Evolutionary conservation across 805 yeast genomes (phyloP).

Genomic region (Priceomyces melissophilus): DNA sequence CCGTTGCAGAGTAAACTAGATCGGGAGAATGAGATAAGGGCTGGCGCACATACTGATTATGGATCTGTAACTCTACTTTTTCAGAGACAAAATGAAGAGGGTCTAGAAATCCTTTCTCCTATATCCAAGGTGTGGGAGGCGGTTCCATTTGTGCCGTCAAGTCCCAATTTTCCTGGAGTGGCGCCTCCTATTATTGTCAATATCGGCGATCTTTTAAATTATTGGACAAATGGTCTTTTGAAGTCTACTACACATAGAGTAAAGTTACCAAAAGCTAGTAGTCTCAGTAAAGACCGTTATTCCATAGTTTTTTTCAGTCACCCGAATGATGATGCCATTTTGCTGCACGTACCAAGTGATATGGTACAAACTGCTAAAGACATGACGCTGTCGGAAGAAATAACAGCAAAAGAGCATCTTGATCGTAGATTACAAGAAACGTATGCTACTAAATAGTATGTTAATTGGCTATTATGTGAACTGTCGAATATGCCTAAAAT

Average conservation of each 20-base stretch:
- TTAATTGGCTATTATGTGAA: too few species aligned
- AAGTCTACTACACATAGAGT: constrained; percentile 76
- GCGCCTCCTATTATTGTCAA: constrained; percentile 75
- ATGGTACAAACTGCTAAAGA: constrained; percentile 32
- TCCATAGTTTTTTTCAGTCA: constrained; percentile 79
- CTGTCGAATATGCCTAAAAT: too few species aligned
- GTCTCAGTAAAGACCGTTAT: constrained; percentile 60
- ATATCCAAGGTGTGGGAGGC: constrained; percentile 57
- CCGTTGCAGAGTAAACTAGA: constrained; percentile 53
- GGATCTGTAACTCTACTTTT: constrained; percentile 72
- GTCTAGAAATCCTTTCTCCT: constrained; percentile 63
- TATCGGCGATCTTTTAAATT: constrained; percentile 72
- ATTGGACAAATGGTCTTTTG: constrained; percentile 77
- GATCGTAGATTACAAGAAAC: constrained; percentile 62
- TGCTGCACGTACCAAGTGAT: constrained; percentile 72
- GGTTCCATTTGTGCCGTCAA: constrained; percentile 54
- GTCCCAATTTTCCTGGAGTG: constrained; percentile 21
- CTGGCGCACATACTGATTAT: constrained; percentile 87
- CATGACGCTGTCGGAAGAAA: constrained; percentile 45
- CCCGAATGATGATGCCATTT: constrained; percentile 60
- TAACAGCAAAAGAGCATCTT: constrained; percentile 70
- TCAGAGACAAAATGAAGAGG: constrained; percentile 69
- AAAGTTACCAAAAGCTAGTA: constrained; percentile 54
- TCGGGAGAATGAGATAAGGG: constrained; percentile 58
- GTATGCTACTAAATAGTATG: constrained; percentile 34